A percentile compares a stretch with the other conserved stretches of the same genome.
phyloP scores from a whole-genome alignment of 306 rosid genomes.

The Glycine latifolia region DNA sequence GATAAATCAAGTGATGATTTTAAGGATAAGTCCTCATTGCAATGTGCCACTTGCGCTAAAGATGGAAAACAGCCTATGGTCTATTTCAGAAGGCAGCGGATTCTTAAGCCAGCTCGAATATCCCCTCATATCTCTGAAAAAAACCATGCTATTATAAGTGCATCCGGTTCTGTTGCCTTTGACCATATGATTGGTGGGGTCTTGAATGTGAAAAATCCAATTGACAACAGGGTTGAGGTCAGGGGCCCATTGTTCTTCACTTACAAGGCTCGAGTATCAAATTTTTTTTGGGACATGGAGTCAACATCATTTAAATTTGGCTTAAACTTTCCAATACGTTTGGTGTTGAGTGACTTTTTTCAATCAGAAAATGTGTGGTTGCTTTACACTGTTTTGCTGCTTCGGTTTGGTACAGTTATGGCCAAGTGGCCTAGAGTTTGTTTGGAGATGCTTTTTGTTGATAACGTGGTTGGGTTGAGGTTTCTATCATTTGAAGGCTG shows the following conservation, averaged over 20 bases:
- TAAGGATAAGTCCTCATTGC: conserved; percentile 57
- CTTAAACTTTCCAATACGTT: conserved; percentile 54
- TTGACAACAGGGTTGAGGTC: conserved; percentile 46
- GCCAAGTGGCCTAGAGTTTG: conserved; percentile 76
- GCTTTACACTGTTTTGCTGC: conserved; percentile 57
- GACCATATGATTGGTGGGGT: conserved; percentile 40
- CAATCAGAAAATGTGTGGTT: conserved; percentile 60
- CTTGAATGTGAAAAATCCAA: conserved; percentile 45
- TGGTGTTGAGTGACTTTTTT: conserved; percentile 51
- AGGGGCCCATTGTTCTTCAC: conserved; percentile 64
- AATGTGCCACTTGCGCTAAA: conserved; percentile 48
- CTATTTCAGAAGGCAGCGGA: conserved; percentile 70
- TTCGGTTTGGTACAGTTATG: conserved; percentile 66
- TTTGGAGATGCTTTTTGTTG: conserved; percentile 91
- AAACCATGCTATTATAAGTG: conserved; percentile 38
- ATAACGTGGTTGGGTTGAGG: conserved; percentile 85
- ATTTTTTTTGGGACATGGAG: conserved; percentile 54
- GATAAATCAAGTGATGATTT: conserved; percentile 57
- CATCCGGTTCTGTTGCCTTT: conserved; percentile 49
- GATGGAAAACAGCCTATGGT: conserved; percentile 77
- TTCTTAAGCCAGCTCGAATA: conserved; percentile 57
- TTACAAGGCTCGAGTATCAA: conserved; percentile 61
- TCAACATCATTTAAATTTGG: conserved; percentile 58
- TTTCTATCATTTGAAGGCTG: conserved; percentile 83
- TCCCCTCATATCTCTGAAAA: conserved; percentile 46